A percentile compares a stretch with the other conserved stretches of the same genome.
Evolutionary conservation across 495 filamentous ascomycete genomes (phyloP).

Genomic region (Aspergillus carlsbadensis): DNA sequence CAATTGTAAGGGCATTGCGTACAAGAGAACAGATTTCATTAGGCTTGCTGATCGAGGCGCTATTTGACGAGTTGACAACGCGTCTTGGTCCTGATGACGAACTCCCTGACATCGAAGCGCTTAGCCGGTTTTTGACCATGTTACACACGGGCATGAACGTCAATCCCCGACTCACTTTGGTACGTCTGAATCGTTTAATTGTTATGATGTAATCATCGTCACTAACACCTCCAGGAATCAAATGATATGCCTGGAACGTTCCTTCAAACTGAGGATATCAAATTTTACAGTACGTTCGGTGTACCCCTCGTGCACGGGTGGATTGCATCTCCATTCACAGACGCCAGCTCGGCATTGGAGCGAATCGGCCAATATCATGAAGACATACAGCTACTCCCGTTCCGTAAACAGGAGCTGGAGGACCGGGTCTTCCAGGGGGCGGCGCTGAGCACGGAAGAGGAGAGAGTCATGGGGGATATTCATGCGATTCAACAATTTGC

Average conservation of each 20-base stretch:
- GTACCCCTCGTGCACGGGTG: slow-evolving; percentile 94
- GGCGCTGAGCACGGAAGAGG: slow-evolving; percentile 55
- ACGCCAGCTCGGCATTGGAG: slow-evolving; percentile 62
- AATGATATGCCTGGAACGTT: slow-evolving; percentile 66
- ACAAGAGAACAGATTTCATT: slow-evolving; percentile 86
- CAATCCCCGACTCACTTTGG: slow-evolving; percentile 77
- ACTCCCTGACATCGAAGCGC: slow-evolving; percentile 81
- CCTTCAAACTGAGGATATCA: slow-evolving; percentile 78
- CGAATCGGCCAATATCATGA: slow-evolving; percentile 81
- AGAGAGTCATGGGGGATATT: slow-evolving; percentile 78
- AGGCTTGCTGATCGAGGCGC: slow-evolving; percentile 76
- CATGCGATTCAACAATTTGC: slow-evolving; percentile 79
- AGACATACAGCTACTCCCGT: slow-evolving; percentile 82
- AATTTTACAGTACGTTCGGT: slow-evolving; percentile 80
- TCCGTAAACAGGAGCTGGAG: slow-evolving; percentile 84
- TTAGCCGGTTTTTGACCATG: slow-evolving; percentile 83
- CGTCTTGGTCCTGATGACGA: slow-evolving; percentile 47
- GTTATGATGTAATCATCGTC: slow-evolving; percentile 32
- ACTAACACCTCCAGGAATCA: slow-evolving; percentile 32
- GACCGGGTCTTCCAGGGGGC: slow-evolving; percentile 63
- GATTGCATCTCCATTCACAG: slow-evolving; percentile 66
- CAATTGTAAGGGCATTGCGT: slow-evolving; percentile 71
- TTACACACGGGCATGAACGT: slow-evolving; percentile 98
- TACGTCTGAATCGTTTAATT: slow-evolving; percentile 38
- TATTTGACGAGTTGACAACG: slow-evolving; percentile 90